These are phyloP conservation scores for Teratosphaeria epicoccoides DNA, from an alignment of 2,329 filamentous ascomycete genomes.

Conservation along the genomic window DNA sequence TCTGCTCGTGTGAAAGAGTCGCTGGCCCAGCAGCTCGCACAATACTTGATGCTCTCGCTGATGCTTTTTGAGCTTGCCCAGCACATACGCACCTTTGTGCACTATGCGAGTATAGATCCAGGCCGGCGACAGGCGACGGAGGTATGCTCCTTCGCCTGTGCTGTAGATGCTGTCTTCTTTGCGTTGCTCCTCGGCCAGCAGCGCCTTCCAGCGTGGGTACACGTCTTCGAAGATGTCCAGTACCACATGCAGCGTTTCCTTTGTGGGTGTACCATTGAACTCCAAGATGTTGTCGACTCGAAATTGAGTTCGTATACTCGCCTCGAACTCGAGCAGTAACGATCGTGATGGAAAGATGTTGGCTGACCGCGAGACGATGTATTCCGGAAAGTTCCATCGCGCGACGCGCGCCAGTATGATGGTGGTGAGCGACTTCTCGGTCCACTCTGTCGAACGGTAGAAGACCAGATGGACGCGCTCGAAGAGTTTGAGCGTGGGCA, in stretches of 20 bases:
- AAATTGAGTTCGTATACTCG: slow-evolving; percentile 70
- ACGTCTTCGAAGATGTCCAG: slow-evolving; percentile 62
- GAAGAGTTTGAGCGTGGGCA: slow-evolving; percentile 66
- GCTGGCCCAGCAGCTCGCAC: slow-evolving; percentile 64
- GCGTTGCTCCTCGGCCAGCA: slow-evolving; percentile 62
- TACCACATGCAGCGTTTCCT: slow-evolving; percentile 55
- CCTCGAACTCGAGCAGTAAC: slow-evolving; percentile 78
- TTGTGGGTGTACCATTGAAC: slow-evolving; percentile 59
- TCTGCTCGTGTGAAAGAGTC: slow-evolving; percentile 72
- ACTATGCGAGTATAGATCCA: slow-evolving; percentile 91
- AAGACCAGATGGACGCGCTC: slow-evolving; percentile 93
- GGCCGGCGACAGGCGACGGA: slow-evolving; percentile 79
- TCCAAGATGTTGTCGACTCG: slow-evolving; percentile 74
- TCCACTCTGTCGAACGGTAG: slow-evolving; percentile 93
- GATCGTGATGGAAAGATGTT: slow-evolving; percentile 75
- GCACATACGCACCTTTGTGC: slow-evolving; percentile 70
- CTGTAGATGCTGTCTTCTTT: slow-evolving; percentile 72
- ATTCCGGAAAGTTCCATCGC: slow-evolving; percentile 74
- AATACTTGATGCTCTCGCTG: slow-evolving; percentile 64
- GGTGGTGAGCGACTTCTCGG: slow-evolving; percentile 87
- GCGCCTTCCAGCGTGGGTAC: slow-evolving; percentile 66
- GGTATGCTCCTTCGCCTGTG: slow-evolving; percentile 74
- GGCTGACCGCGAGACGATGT: slow-evolving; percentile 77
- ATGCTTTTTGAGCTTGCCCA: slow-evolving; percentile 75
- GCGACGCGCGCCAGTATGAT: slow-evolving; percentile 91